Percentiles rank a stretch among this genome's conserved stretches.
Evolutionary conservation across 192 early-diverging fungal species (phyloP).

Genomic region (Coemansia sp.): DNA sequence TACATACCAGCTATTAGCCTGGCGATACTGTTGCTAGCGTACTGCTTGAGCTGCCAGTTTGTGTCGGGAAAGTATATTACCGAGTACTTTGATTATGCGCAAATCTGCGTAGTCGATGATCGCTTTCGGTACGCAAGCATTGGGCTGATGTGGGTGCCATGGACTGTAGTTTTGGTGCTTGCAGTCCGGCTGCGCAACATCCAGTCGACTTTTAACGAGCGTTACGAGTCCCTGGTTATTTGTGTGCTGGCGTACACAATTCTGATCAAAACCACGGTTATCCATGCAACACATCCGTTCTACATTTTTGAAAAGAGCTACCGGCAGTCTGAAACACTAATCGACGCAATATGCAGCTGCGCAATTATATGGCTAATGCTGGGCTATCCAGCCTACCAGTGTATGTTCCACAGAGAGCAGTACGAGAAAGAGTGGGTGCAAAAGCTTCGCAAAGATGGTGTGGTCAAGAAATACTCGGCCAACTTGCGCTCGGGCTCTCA

Average conservation of each 20-base stretch:
- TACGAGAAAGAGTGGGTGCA: slow-evolving; percentile 30
- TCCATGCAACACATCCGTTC: slow-evolving; percentile 27
- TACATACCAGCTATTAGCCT: slow-evolving; percentile 13
- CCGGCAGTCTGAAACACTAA: slow-evolving; percentile 16
- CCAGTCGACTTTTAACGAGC: slow-evolving; percentile 13
- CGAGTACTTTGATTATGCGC: slow-evolving; percentile 10
- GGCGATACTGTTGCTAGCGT: slow-evolving; percentile 6
- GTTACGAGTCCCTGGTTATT: slow-evolving; percentile 3
- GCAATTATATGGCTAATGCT: slow-evolving; percentile 27
- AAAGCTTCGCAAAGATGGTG: slow-evolving; percentile 25
- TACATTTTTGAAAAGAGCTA: slow-evolving; percentile 20
- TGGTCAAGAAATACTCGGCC: slow-evolving; percentile 15
- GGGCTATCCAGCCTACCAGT: slow-evolving; percentile 21
- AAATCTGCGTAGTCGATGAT: slow-evolving; percentile 23
- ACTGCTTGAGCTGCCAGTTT: slow-evolving; percentile 30
- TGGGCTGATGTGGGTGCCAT: slow-evolving; percentile 33
- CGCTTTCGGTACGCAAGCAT: slow-evolving; percentile 25
- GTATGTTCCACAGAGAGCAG: slow-evolving; percentile 14
- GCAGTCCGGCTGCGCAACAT: slow-evolving; percentile 21
- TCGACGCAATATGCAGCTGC: slow-evolving; percentile 12
- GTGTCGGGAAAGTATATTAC: slow-evolving; percentile 8
- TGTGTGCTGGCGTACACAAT: slow-evolving; percentile 16
- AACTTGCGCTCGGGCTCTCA: not conserved
- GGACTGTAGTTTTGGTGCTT: slow-evolving; percentile 3
- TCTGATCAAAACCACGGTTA: slow-evolving; percentile 25